phyloP scores from a whole-genome alignment of 1,139 yeast genomes.

The Zygotorulaspora mrakii region DNA sequence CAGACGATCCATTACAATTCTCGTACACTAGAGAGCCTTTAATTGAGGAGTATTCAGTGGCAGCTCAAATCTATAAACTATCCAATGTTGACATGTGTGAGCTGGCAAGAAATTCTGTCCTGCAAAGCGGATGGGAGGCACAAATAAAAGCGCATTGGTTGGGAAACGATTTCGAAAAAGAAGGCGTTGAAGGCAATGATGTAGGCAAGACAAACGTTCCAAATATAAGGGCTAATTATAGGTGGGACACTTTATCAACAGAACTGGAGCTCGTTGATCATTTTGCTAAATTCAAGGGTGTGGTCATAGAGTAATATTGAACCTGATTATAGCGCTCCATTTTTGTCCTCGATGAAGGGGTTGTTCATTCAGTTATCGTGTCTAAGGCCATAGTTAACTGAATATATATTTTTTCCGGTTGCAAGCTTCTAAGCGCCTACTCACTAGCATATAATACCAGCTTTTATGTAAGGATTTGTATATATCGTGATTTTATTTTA shows the following conservation, averaged over 20 bases:
- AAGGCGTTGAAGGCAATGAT: slow-evolving; percentile 76
- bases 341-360: too few species aligned
- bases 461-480: too few species aligned
- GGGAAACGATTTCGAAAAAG: slow-evolving; percentile 60
- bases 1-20: slow-evolving; percentile 93
- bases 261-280: slow-evolving; percentile 70
- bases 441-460: too few species aligned
- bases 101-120: slow-evolving; percentile 74
- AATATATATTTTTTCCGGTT: too few species aligned
- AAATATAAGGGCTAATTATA: slow-evolving; percentile 72
- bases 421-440: too few species aligned
- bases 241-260: slow-evolving; percentile 74
- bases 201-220: slow-evolving; percentile 96
- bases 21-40: slow-evolving; percentile 97
- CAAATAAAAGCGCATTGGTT: slow-evolving; percentile 87
- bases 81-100: slow-evolving; percentile 97
- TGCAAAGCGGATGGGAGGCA: slow-evolving; percentile 90
- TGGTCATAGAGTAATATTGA: slow-evolving; percentile 6
- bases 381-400: too few species aligned
- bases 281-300: slow-evolving; percentile 41
- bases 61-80: slow-evolving; percentile 92
- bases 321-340: too few species aligned
- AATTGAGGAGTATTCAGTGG: slow-evolving; percentile 95
- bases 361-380: too few species aligned
- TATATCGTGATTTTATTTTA: too few species aligned